These are phyloP conservation scores for Spathaspora passalidarum DNA, from an alignment of 805 yeast genomes.

Conservation along the genomic window DNA sequence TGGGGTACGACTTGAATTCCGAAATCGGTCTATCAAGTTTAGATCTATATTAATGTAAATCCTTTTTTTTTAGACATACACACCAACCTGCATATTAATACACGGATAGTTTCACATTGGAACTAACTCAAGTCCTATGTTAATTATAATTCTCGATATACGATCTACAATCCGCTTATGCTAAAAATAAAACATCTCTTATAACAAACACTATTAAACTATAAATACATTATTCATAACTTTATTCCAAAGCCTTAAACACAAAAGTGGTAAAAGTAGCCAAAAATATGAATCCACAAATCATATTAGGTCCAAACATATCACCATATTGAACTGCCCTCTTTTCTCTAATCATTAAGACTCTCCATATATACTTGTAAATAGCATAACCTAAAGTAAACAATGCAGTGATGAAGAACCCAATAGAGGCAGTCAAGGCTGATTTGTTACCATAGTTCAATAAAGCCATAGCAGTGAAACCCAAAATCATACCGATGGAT, in stretches of 20 bases:
- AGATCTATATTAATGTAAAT: too few species aligned
- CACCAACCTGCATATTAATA: not conserved
- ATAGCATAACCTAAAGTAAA: slow-evolving; percentile 71
- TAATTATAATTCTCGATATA: too few species aligned
- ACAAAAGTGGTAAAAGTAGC: slow-evolving; percentile 64
- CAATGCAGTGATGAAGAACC: slow-evolving; percentile 80
- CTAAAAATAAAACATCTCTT: not conserved
- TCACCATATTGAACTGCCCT: slow-evolving; percentile 85
- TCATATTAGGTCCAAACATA: slow-evolving; percentile 77
- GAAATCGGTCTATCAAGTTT: too few species aligned
- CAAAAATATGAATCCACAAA: slow-evolving; percentile 70
- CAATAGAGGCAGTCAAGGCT: slow-evolving; percentile 80
- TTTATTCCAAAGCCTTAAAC: slow-evolving; percentile 43
- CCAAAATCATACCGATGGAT: slow-evolving; percentile 82
- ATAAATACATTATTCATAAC: not conserved
- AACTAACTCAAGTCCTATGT: too few species aligned
- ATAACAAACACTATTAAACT: not conserved
- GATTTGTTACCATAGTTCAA: slow-evolving; percentile 74
- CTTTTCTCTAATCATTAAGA: slow-evolving; percentile 75
- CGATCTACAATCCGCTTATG: not conserved
- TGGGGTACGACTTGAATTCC: too few species aligned
- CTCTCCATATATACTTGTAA: slow-evolving; percentile 76
- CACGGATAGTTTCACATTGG: not conserved
- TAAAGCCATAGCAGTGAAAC: slow-evolving; percentile 85
- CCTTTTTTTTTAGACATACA: too few species aligned